Evolutionary conservation across 257 asterid species (phyloP), one percentile per base, ranked within the genome.

Genomic region (Echium plantagineum): DNA sequence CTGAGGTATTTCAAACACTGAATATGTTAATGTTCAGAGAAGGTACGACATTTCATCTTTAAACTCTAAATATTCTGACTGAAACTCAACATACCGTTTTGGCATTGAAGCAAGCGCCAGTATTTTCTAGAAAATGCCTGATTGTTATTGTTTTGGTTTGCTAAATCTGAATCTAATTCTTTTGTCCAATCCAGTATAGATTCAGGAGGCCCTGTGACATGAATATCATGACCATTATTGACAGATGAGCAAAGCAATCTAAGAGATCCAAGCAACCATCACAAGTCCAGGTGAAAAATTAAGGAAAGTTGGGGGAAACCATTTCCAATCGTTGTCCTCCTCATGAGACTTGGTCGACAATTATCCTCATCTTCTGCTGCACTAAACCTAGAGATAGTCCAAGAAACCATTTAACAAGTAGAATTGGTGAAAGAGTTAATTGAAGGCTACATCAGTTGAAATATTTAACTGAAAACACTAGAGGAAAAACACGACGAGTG

Each of bases 61-160:
- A 18, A 56, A 4, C 10, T 18, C 28, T 16, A 55, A 22, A 24
- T 56, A 28, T 28, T 28, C 5, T 0, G 21, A 9, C 35, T 5
- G 2, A 63, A 53, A 59, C 63, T 61, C 55, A 59, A 69, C 75
- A 5, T 52, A 86, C 97, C 97, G 55, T 89, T 84, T 75, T 86
- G 97, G 78, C 97, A 86, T 68, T 86, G 90, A 73, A 89, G 97
- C 66, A 89, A 84, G 69, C 95, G 91, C 93, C 97, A 86, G 66
- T 76, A 73, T 75, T 82, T 89, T 79, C 91, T 81, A 42, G 95
- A 79, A 78, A 89, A 89, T 47, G 79, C 82, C 72, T 84, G 97
- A 72, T 78, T 84, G 66, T 66, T 73, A 22, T 77, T 76, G 67
- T 78, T 83, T 52, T 86, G 94, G 71, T 72, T 81, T 65, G 84